Conservation (phyloP, 768 basidiomycete genomes). For the Clitopilus hobsonii region DNA sequence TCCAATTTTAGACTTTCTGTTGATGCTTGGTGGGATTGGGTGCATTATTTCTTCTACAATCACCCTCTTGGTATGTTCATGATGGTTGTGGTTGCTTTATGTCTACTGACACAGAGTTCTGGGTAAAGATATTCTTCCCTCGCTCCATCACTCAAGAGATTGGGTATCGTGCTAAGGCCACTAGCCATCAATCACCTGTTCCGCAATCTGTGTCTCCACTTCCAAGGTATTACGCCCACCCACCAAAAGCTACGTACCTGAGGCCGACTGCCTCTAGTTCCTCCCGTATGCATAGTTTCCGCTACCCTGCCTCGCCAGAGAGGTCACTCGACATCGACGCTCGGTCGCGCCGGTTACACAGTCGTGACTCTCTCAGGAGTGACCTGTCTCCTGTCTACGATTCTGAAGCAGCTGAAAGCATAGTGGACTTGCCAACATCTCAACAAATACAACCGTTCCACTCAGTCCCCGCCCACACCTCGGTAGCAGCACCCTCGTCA, state of each 20-base stretch:
- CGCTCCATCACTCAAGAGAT: slow-evolving; percentile 63
- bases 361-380: slow-evolving; percentile 12
- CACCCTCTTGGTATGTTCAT: slow-evolving; percentile 60
- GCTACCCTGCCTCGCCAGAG: slow-evolving; percentile 12
- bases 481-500: slow-evolving; percentile 17
- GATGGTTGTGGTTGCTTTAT: background rate
- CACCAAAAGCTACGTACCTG: slow-evolving; percentile 4
- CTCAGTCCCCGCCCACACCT: slow-evolving; percentile 14
- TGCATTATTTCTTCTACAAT: slow-evolving; percentile 78
- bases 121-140: slow-evolving; percentile 67
- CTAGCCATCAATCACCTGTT: slow-evolving; percentile 20
- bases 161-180: slow-evolving; percentile 50
- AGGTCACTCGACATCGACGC: slow-evolving; percentile 5
- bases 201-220: slow-evolving; percentile 22
- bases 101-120: slow-evolving; percentile 2
- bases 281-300: slow-evolving; percentile 17
- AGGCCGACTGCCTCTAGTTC: slow-evolving; percentile 7
- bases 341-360: background rate
- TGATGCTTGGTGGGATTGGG: slow-evolving; percentile 70
- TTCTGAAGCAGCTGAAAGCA: slow-evolving; percentile 23
- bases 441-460: slow-evolving; percentile 9
- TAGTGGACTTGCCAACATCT: slow-evolving; percentile 17
- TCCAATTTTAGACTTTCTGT: slow-evolving; percentile 53
- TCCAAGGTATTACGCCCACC: slow-evolving; percentile 1
- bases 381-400: slow-evolving; percentile 36